Conservation (phyloP, 768 basidiomycete genomes). For the Rhizopogon vinicolor region DNA sequence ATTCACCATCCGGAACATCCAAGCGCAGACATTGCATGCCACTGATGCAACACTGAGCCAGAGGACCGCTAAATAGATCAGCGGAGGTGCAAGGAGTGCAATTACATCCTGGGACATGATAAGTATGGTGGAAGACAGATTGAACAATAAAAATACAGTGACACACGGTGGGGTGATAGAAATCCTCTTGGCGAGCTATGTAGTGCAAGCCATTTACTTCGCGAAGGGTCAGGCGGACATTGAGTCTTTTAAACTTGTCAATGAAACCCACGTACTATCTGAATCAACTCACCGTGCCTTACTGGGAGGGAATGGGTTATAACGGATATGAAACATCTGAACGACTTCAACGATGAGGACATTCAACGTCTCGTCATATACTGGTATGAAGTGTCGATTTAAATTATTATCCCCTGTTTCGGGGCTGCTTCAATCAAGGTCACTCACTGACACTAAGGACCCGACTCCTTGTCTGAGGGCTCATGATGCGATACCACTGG, state of each 20-base stretch:
- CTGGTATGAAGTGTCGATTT: conserved; percentile 22
- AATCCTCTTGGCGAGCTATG: conserved; percentile 55
- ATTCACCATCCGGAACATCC: neutral
- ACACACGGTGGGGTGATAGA: conserved; percentile 48
- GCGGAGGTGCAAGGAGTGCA: neutral
- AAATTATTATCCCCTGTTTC: neutral
- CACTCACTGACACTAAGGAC: conserved; percentile 42
- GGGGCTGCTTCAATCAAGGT: neutral
- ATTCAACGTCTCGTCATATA: conserved; percentile 40
- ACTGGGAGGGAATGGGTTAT: conserved; percentile 38
- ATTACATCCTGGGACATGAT: neutral
- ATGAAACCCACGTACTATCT: neutral
- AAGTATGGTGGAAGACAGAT: neutral
- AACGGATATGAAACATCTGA: conserved; percentile 51
- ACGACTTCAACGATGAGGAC: conserved; percentile 47
- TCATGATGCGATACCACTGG: conserved; percentile 67
- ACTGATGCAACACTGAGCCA: conserved; percentile 11
- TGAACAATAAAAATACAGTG: no score
- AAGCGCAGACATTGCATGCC: conserved; percentile 3
- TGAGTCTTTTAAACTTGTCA: conserved; percentile 28
- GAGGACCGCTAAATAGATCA: neutral
- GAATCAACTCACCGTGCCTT: conserved; percentile 39
- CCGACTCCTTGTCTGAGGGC: conserved; percentile 40
- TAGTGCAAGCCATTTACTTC: conserved; percentile 36
- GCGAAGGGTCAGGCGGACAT: conserved; percentile 48